These are phyloP conservation scores for Hippophae tibetana DNA, from an alignment of 306 rosid species.

Conservation along the genomic window DNA sequence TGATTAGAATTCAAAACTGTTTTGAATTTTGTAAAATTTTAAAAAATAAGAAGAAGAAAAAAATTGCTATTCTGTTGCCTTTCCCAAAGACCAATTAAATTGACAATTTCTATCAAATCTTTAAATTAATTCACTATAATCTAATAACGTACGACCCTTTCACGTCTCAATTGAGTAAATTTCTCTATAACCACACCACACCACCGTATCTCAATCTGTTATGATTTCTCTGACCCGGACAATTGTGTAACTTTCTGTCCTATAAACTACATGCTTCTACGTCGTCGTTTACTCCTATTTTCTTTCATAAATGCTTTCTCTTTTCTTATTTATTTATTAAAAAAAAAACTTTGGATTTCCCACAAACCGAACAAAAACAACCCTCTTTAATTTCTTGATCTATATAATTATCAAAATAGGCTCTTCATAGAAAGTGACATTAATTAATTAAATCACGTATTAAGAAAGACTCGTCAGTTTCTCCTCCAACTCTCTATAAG, in stretches of 20 bases:
- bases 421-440: slow-evolving; percentile 8
- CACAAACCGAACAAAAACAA: no score
- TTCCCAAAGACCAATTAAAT: slow-evolving; percentile 30
- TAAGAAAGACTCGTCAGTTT: slow-evolving; percentile 25
- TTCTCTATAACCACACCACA: slow-evolving; percentile 22
- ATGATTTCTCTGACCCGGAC: slow-evolving; percentile 31
- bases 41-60: neutral
- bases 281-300: slow-evolving; percentile 30
- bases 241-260: slow-evolving; percentile 39
- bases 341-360: no score
- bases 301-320: slow-evolving; percentile 19
- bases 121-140: slow-evolving; percentile 11
- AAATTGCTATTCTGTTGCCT: slow-evolving; percentile 28
- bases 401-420: no score
- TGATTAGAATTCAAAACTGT: no score
- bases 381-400: no score
- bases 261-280: slow-evolving; percentile 39
- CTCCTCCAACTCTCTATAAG: slow-evolving; percentile 15
- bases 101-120: slow-evolving; percentile 26
- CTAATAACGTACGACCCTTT: slow-evolving; percentile 29
- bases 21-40: no score
- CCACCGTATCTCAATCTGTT: slow-evolving; percentile 2
- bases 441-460: slow-evolving; percentile 21
- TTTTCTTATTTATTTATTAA: slow-evolving; percentile 9
- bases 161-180: slow-evolving; percentile 33